phyloP scores from a whole-genome alignment of 1,284 basidiomycete genomes.

The Somion occarium region DNA sequence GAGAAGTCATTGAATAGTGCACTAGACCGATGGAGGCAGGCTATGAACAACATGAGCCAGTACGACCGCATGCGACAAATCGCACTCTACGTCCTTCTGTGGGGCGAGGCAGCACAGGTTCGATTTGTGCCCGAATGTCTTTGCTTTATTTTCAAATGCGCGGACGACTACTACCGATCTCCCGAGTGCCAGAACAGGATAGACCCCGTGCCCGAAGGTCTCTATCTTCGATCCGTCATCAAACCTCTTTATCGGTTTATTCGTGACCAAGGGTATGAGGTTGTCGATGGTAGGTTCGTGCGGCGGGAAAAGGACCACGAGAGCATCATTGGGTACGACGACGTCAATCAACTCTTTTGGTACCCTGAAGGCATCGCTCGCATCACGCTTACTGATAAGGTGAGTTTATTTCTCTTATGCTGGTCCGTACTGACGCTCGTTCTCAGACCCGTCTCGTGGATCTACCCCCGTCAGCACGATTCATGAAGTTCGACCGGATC shows the following conservation, averaged over 20 bases:
- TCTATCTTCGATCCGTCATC: slow-evolving; percentile 88
- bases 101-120: slow-evolving; percentile 98
- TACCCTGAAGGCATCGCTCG: slow-evolving; percentile 98
- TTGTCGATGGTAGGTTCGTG: slow-evolving; percentile 94
- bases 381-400: slow-evolving; percentile 87
- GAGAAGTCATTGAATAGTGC: slow-evolving; percentile 89
- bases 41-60: slow-evolving; percentile 98
- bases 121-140: slow-evolving; percentile 97
- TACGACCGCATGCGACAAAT: slow-evolving; percentile 97
- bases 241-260: slow-evolving; percentile 98
- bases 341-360: slow-evolving; percentile 99
- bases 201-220: slow-evolving; percentile 92
- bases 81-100: slow-evolving; percentile 92
- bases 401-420: slow-evolving; percentile 24
- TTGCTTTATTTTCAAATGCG: slow-evolving; percentile 99
- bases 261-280: slow-evolving; percentile 97
- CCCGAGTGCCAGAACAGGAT: slow-evolving; percentile 96
- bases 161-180: slow-evolving; percentile 98
- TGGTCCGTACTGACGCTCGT: background rate
- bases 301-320: slow-evolving; percentile 92
- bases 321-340: slow-evolving; percentile 96
- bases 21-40: slow-evolving; percentile 90
- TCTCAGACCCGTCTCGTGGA: slow-evolving; percentile 82
- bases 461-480: slow-evolving; percentile 82
- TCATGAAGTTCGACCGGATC: slow-evolving; percentile 92